These are phyloP conservation scores for Ophiostoma montium DNA, from an alignment of 2,329 filamentous ascomycete species.

Conservation along the genomic window DNA sequence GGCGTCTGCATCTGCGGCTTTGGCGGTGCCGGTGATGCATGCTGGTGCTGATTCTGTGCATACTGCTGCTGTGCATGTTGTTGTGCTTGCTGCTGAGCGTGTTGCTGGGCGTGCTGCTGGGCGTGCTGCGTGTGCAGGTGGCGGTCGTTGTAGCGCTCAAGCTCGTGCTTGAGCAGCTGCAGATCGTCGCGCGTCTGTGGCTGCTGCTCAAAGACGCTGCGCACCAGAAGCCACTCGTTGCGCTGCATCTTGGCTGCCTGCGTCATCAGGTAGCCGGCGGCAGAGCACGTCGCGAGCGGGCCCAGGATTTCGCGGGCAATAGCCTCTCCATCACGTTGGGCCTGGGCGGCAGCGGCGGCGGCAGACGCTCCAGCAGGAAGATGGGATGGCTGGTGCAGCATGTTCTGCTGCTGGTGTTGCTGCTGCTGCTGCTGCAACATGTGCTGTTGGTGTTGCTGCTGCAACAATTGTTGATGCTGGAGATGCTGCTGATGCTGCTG, in stretches of 20 bases:
- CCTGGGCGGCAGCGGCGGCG: slow-evolving; percentile 1
- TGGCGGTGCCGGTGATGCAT: neutral
- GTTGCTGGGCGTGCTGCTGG: too few relatives aligned
- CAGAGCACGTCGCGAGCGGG: slow-evolving; percentile 44
- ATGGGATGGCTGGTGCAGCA: neutral
- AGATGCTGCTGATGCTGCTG: neutral
- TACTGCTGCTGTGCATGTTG: slow-evolving; percentile 1
- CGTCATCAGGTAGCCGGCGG: slow-evolving; percentile 54
- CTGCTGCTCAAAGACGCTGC: slow-evolving; percentile 51
- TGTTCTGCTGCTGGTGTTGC: slow-evolving; percentile 1
- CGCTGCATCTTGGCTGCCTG: slow-evolving; percentile 54
- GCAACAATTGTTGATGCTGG: neutral
- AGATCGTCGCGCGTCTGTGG: slow-evolving; percentile 50
- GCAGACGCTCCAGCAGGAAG: neutral
- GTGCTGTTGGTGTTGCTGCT: neutral
- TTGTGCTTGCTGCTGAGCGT: neutral
- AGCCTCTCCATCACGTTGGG: slow-evolving; percentile 11
- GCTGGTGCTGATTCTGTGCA: neutral
- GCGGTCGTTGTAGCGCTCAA: slow-evolving; percentile 28
- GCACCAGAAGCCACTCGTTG: slow-evolving; percentile 62
- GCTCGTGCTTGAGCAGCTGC: slow-evolving; percentile 37
- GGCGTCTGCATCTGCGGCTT: slow-evolving; percentile 13
- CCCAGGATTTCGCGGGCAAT: slow-evolving; percentile 25
- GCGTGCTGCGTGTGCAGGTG: slow-evolving; percentile 5
- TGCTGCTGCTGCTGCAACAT: neutral